Percentiles rank a stretch among this genome's conserved stretches.
Evolutionary conservation across 2,329 filamentous ascomycete genomes (phyloP).

Genomic region (Aspergillus ustus): DNA sequence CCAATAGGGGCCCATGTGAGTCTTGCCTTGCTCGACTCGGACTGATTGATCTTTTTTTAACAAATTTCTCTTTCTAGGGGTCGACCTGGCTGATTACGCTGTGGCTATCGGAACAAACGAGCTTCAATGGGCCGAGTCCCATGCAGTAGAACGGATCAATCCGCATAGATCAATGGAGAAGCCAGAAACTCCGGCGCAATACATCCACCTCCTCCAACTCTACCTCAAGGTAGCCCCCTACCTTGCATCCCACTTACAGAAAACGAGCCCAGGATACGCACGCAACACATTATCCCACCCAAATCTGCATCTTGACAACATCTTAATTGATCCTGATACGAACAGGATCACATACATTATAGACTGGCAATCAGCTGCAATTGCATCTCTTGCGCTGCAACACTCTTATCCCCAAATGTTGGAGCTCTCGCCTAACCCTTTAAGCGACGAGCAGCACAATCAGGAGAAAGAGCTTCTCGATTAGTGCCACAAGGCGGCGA

Average conservation of each 20-base stretch:
- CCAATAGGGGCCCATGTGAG: no score
- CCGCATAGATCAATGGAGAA: conserved; percentile 18
- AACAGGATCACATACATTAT: conserved; percentile 16
- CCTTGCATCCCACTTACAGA: neutral
- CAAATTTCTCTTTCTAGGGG: neutral
- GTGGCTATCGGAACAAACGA: conserved; percentile 21
- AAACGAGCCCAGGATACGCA: neutral
- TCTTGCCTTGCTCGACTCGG: no score
- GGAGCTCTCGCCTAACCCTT: no score
- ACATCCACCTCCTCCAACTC: neutral
- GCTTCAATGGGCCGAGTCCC: conserved; percentile 19
- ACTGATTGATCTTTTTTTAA: no score
- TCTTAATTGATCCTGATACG: conserved; percentile 13
- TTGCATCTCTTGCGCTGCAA: no score
- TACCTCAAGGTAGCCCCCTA: conserved; percentile 1
- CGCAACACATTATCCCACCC: conserved; percentile 9
- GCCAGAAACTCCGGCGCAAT: conserved; percentile 3
- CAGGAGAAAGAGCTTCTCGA: no score
- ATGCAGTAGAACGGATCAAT: conserved; percentile 23
- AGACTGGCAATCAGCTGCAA: conserved; percentile 20
- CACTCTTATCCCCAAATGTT: no score
- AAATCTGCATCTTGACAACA: conserved; percentile 15
- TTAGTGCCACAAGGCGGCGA: no score
- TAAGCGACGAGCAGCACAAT: no score
- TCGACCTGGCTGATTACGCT: conserved; percentile 13